Base-by-base conservation (phyloP, 257 asterid genomes). In the Solanum appendiculatum region DNA sequence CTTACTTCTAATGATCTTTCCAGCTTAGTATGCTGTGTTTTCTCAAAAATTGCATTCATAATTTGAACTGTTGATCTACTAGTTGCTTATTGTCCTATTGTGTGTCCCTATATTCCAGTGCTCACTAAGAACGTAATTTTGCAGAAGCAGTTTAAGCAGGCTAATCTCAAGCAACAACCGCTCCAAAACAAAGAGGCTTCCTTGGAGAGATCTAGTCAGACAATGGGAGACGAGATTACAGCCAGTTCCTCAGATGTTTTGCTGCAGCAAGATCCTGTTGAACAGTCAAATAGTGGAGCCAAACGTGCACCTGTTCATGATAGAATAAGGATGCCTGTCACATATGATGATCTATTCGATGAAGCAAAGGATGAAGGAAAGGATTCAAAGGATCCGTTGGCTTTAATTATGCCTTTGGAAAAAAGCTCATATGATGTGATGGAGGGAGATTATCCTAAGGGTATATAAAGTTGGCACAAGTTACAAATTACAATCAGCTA, bases 91-190 rank as follows among this genome's bases (percentile, higher is more conserved):
- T 72, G 4, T 58, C 31, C 31, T 60, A 60, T 39, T 84, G n/a
- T 70, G 77, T 3, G 9, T 9, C 29, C 36, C 4, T 34, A 85
- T 60, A 46, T 46, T 15, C 66, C 42, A 29, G 42, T 46, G 42
- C 60, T 80, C 40, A 80, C 12, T 80, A 46, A 80, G 66, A 73
- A 25, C 20, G 0, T 80, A 31, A 80, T 80, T 9, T 80, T 93
- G 91, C 98, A 97, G 98, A 94, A 95, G 92, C 98, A 97, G 83
- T 92, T 95, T 87, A 93, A 88, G 90, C 93, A 92, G 83, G 83
- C 78, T 29, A 87, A 82, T 37, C 63, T 42, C 86, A 89, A 88
- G 72, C 91, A 77, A 90, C 93, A 84, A 69, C 84, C 88, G 2
- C 58, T 69, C 80, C 89, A 66, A 86, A 86, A 27, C 20, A 58